Percentiles rank a stretch among this genome's conserved stretches.
phyloP scores from a whole-genome alignment of 1,284 basidiomycete species.

The Stygiomarasmius scandens region DNA sequence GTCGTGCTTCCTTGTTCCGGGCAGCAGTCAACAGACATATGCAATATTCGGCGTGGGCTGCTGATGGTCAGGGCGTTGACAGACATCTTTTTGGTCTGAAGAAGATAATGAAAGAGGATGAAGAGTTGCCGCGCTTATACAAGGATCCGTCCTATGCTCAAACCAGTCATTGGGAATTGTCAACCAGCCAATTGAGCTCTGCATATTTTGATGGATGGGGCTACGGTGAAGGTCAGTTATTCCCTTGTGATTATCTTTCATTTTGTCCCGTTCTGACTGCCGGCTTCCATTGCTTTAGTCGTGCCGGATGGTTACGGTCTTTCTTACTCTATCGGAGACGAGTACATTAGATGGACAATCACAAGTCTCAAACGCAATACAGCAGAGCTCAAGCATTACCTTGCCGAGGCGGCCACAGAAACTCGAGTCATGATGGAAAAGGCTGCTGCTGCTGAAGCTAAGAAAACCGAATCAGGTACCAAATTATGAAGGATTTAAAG shows the following conservation, averaged over 20 bases:
- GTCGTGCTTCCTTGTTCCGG: conserved; percentile 75
- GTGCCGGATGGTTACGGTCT: conserved; percentile 93
- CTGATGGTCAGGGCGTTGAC: conserved; percentile 94
- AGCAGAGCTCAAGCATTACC: conserved; percentile 67
- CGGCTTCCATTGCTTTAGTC: conserved; percentile 45
- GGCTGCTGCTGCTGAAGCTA: conserved; percentile 34
- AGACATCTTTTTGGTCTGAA: conserved; percentile 94
- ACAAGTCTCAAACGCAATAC: conserved; percentile 77
- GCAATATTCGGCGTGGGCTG: conserved; percentile 88
- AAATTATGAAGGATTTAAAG: background rate
- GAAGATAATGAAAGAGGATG: conserved; percentile 77
- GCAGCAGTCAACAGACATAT: conserved; percentile 83
- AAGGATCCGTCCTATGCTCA: conserved; percentile 73
- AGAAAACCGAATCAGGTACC: too few species aligned
- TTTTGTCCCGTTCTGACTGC: background rate
- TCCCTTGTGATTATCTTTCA: conserved; percentile 6
- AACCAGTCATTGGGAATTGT: conserved; percentile 90
- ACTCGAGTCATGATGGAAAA: conserved; percentile 75
- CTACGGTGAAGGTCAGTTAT: conserved; percentile 84
- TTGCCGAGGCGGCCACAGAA: conserved; percentile 82
- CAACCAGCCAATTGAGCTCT: conserved; percentile 87
- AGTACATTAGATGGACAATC: conserved; percentile 91
- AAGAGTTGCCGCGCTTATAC: conserved; percentile 80
- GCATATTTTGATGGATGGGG: conserved; percentile 94
- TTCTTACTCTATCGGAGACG: conserved; percentile 89